A percentile compares a stretch with the other conserved stretches of the same genome.
These are phyloP conservation scores for Mycena pura DNA, from an alignment of 768 basidiomycete species.

Conservation along the genomic window DNA sequence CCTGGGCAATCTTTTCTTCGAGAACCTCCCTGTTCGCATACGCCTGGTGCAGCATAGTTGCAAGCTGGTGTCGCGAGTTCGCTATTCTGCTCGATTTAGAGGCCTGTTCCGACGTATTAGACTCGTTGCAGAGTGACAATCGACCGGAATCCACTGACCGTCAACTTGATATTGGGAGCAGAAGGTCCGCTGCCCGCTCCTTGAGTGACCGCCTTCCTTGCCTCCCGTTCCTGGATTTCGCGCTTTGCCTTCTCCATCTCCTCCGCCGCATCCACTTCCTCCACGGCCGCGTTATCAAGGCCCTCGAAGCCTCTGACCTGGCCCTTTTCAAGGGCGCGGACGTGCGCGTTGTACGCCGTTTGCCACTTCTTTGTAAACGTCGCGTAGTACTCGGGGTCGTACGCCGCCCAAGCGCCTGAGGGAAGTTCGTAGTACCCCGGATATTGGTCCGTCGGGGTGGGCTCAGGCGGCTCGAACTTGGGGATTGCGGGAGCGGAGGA, in stretches of 20 bases:
- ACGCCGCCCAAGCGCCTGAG: constrained; percentile 78
- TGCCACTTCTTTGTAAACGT: constrained; percentile 78
- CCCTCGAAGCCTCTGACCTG: constrained; percentile 74
- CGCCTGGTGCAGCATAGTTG: constrained; percentile 82
- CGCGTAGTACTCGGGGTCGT: constrained; percentile 74
- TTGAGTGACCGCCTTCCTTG: constrained; percentile 75
- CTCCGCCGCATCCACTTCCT: constrained; percentile 69
- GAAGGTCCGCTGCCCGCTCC: constrained; percentile 60
- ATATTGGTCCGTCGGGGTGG: constrained; percentile 76
- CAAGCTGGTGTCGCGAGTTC: constrained; percentile 76
- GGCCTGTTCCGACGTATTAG: constrained; percentile 55
- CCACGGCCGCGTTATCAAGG: constrained; percentile 56
- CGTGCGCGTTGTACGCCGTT: constrained; percentile 70
- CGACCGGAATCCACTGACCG: constrained; percentile 51
- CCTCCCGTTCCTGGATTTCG: constrained; percentile 79
- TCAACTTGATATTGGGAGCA: constrained; percentile 85
- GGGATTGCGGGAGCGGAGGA: constrained; percentile 76
- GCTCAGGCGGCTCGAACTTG: constrained; percentile 74
- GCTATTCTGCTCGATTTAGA: constrained; percentile 76
- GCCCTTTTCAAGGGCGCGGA: constrained; percentile 77
- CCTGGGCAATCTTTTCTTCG: constrained; percentile 86
- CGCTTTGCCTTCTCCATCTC: constrained; percentile 82
- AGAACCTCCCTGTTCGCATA: constrained; percentile 83
- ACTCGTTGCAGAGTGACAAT: neutral
- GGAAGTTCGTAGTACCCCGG: constrained; percentile 89